Conservation (phyloP, 768 basidiomycete genomes). For the Pleurotus giganteus region DNA sequence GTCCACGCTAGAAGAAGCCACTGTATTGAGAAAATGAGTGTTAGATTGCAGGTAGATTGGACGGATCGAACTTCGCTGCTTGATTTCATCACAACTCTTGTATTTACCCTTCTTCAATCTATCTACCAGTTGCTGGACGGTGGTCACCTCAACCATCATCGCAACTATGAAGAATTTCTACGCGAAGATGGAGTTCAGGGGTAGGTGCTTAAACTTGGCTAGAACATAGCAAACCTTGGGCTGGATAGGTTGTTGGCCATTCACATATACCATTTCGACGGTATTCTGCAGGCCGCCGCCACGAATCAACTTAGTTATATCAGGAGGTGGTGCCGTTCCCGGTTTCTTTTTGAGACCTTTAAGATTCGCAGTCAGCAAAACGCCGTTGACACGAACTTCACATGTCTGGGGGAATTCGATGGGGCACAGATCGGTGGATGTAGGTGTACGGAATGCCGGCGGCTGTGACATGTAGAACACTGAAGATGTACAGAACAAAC, state of each 20-base stretch:
- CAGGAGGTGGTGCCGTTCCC: conserved; percentile 90
- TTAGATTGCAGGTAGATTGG: conserved; percentile 15
- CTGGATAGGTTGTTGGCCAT: conserved; percentile 75
- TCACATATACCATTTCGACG: conserved; percentile 88
- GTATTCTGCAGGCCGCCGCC: conserved; percentile 45
- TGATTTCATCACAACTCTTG: conserved; percentile 59
- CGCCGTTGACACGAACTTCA: conserved; percentile 84
- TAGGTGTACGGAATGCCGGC: conserved; percentile 47
- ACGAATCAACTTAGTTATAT: conserved; percentile 46
- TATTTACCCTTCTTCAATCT: conserved; percentile 68
- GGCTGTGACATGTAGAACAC: conserved; percentile 57
- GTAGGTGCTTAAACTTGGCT: background rate
- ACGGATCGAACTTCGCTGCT: conserved; percentile 70
- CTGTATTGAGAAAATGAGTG: conserved; percentile 31
- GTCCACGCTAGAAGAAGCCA: conserved; percentile 54
- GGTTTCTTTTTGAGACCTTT: conserved; percentile 96
- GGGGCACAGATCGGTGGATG: conserved; percentile 53
- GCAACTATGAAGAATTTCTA: conserved; percentile 88
- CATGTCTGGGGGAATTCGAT: conserved; percentile 92
- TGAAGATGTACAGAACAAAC: conserved; percentile 87
- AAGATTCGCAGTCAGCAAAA: conserved; percentile 67
- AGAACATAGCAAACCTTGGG: conserved; percentile 53
- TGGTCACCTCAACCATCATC: conserved; percentile 78
- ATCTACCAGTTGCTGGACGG: conserved; percentile 67
- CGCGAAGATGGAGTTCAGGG: background rate